These are phyloP conservation scores for Xerocomus potaroensis DNA, from an alignment of 768 basidiomycete genomes.

Conservation along the genomic window DNA sequence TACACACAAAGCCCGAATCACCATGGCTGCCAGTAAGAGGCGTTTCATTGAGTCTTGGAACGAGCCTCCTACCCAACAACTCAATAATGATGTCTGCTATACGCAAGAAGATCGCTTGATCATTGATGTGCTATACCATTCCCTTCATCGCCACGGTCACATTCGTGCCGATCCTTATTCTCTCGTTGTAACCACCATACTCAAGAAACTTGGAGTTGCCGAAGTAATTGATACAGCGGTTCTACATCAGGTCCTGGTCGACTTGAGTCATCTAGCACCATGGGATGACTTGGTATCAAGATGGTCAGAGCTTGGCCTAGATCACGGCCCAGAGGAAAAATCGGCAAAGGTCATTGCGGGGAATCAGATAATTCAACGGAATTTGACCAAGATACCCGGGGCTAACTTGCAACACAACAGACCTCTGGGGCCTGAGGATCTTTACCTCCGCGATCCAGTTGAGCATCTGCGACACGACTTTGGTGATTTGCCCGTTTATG, in stretches of 20 bases:
- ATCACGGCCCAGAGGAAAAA: slow-evolving; percentile 21
- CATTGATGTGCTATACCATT: slow-evolving; percentile 52
- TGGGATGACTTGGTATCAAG: slow-evolving; percentile 70
- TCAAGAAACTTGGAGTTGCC: slow-evolving; percentile 51
- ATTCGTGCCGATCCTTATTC: slow-evolving; percentile 64
- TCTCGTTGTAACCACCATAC: slow-evolving; percentile 46
- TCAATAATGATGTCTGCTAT: slow-evolving; percentile 36
- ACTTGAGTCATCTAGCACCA: slow-evolving; percentile 70
- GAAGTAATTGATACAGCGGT: slow-evolving; percentile 21
- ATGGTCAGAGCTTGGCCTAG: slow-evolving; percentile 31
- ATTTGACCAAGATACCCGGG: slow-evolving; percentile 10
- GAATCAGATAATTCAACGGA: slow-evolving; percentile 21
- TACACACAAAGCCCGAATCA: slow-evolving; percentile 41
- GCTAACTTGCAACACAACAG: slow-evolving; percentile 13
- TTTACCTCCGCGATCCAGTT: slow-evolving; percentile 58
- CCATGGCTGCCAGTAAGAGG: slow-evolving; percentile 37
- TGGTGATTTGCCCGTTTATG: slow-evolving; percentile 73
- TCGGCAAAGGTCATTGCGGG: slow-evolving; percentile 33
- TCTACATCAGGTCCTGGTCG: slow-evolving; percentile 50
- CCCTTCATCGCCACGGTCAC: slow-evolving; percentile 43
- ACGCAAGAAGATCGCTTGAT: slow-evolving; percentile 51
- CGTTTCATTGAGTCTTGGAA: slow-evolving; percentile 29
- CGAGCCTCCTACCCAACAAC: slow-evolving; percentile 27
- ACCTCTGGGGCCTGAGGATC: slow-evolving; percentile 57
- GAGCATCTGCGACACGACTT: slow-evolving; percentile 82